These are phyloP conservation scores for Umbelopsis sp. DNA, from an alignment of 192 early-diverging fungal genomes.

Conservation along the genomic window DNA sequence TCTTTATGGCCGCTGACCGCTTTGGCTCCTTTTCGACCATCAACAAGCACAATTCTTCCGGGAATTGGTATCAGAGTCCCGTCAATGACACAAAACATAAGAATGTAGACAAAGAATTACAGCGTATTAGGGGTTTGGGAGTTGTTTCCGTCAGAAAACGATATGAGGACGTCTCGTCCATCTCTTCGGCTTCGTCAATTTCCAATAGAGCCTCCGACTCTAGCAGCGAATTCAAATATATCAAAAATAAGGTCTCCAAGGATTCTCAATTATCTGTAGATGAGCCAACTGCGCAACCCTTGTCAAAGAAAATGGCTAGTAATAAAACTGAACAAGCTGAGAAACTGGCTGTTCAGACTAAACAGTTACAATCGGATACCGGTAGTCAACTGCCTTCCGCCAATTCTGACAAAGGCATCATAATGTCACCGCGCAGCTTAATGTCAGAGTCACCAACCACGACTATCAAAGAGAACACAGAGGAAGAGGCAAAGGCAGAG, in stretches of 20 bases:
- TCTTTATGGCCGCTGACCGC: neutral
- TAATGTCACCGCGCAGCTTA: no score
- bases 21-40: neutral
- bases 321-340: no score
- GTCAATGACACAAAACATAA: neutral
- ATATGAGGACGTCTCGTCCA: neutral
- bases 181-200: neutral
- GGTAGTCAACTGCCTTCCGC: no score
- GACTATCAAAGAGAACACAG: no score
- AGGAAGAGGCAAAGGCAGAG: no score
- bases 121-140: conserved; percentile 20
- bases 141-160: conserved; percentile 24
- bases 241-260: neutral
- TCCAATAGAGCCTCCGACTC: neutral
- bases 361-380: no score
- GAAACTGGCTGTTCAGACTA: no score
- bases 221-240: neutral
- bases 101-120: conserved; percentile 17
- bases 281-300: neutral
- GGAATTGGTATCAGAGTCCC: conserved; percentile 2
- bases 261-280: neutral
- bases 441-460: no score
- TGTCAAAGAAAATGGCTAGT: no score
- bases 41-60: neutral
- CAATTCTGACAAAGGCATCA: no score